Conservation (phyloP, 176 grass and related monocot genomes). For the Aegilops longissima region DNA sequence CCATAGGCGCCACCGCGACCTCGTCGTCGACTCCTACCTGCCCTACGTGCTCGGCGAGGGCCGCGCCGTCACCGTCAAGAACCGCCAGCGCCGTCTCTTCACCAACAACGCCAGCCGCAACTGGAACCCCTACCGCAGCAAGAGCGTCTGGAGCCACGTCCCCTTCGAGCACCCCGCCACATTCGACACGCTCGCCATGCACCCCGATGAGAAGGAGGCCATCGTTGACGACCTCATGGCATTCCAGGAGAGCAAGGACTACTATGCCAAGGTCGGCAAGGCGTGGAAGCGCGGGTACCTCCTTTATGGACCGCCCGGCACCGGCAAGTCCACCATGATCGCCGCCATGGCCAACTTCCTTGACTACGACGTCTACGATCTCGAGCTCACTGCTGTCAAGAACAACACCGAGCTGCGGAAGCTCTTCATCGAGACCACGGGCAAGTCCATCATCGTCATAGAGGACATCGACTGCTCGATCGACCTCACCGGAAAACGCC, state of each 20-base stretch:
- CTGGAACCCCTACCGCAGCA: slow-evolving; percentile 11
- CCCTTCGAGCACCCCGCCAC: slow-evolving; percentile 70
- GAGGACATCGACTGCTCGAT: slow-evolving; percentile 77
- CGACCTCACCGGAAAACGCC: slow-evolving; percentile 61
- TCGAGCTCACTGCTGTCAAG: slow-evolving; percentile 69
- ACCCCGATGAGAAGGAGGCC: slow-evolving; percentile 41
- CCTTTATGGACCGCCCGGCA: slow-evolving; percentile 44
- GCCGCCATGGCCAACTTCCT: slow-evolving; percentile 75
- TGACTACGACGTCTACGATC: slow-evolving; percentile 71
- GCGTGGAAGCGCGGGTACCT: slow-evolving; percentile 68
- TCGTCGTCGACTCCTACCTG: slow-evolving; percentile 48
- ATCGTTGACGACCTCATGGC: slow-evolving; percentile 54
- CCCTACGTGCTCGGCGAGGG: slow-evolving; percentile 39
- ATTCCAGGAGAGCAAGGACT: slow-evolving; percentile 58
- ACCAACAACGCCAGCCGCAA: slow-evolving; percentile 50
- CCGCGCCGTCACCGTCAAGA: slow-evolving; percentile 34
- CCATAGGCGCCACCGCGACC: slow-evolving; percentile 48
- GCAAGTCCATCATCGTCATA: slow-evolving; percentile 73
- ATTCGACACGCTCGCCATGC: slow-evolving; percentile 67
- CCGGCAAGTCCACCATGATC: slow-evolving; percentile 83
- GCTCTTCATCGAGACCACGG: slow-evolving; percentile 74
- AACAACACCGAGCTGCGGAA: slow-evolving; percentile 71
- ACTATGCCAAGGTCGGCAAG: slow-evolving; percentile 69
- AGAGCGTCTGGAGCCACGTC: slow-evolving; percentile 52
- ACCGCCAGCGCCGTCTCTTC: slow-evolving; percentile 66